phyloP scores from a whole-genome alignment of 192 early-diverging fungal genomes.

The Coemansia sp. region DNA sequence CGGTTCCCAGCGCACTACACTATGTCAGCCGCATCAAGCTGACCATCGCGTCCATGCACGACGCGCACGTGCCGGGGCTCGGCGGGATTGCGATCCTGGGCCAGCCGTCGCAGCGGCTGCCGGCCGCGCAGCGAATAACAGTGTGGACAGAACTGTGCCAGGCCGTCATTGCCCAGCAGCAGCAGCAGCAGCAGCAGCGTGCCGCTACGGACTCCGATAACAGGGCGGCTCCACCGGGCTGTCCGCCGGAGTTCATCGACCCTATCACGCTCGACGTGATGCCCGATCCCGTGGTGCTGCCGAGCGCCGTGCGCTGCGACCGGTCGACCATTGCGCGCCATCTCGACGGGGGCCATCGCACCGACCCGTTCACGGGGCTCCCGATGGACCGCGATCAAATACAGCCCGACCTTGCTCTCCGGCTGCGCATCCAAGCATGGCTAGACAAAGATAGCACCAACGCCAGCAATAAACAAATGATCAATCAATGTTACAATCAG shows the following conservation, averaged over 20 bases:
- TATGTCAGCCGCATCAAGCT: slow-evolving; percentile 13
- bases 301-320: slow-evolving; percentile 18
- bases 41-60: slow-evolving; percentile 21
- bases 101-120: slow-evolving; percentile 32
- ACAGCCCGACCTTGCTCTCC: slow-evolving; percentile 22
- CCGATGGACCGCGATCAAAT: slow-evolving; percentile 9
- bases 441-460: too few relatives aligned
- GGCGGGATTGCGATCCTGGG: slow-evolving; percentile 26
- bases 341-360: slow-evolving; percentile 2
- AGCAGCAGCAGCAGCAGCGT: neutral
- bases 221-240: neutral
- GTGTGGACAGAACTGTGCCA: slow-evolving; percentile 8
- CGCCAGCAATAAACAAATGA: too few relatives aligned
- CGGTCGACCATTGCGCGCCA: slow-evolving; percentile 34
- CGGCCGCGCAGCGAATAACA: neutral
- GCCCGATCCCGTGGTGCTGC: slow-evolving; percentile 31
- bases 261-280: slow-evolving; percentile 25
- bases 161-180: neutral
- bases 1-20: slow-evolving; percentile 9
- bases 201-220: neutral
- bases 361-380: slow-evolving; percentile 39
- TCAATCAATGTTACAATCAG: neutral
- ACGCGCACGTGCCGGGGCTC: slow-evolving; percentile 12
- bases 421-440: slow-evolving; percentile 22
- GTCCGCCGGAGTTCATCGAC: slow-evolving; percentile 34